Evolutionary conservation across 495 filamentous ascomycete genomes (phyloP).

Genomic region (Jackrogersella multiformis): DNA sequence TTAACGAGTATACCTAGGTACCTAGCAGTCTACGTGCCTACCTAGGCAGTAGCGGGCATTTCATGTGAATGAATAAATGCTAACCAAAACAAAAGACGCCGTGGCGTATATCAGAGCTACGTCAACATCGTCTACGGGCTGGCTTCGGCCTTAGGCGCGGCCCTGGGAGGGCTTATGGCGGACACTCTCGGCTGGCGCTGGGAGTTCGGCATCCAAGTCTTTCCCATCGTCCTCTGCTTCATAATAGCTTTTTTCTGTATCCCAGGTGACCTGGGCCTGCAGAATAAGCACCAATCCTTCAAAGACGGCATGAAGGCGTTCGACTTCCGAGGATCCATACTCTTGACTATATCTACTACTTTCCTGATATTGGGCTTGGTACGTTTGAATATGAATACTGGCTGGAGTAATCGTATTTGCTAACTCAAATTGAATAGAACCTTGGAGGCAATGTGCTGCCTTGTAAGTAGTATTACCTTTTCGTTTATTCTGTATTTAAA

Average conservation of each 20-base stretch:
- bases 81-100: conserved; percentile 48
- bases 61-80: background rate
- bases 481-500: too few relatives aligned
- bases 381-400: conserved; percentile 32
- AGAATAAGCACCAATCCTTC: conserved; percentile 61
- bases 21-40: too few relatives aligned
- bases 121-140: conserved; percentile 74
- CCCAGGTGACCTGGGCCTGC: conserved; percentile 68
- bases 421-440: conserved; percentile 58
- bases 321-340: conserved; percentile 71
- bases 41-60: background rate
- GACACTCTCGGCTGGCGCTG: conserved; percentile 79
- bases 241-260: conserved; percentile 64
- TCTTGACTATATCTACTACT: conserved; percentile 71
- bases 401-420: conserved; percentile 12
- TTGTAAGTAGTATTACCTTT: conserved; percentile 49
- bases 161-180: conserved; percentile 76
- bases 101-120: conserved; percentile 79
- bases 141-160: conserved; percentile 70
- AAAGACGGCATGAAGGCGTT: conserved; percentile 70
- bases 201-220: conserved; percentile 73
- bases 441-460: conserved; percentile 79
- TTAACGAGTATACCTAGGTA: background rate
- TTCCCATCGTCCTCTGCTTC: conserved; percentile 68
- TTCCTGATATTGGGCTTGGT: conserved; percentile 75